These are phyloP conservation scores for Micromonas pusilla DNA, from an alignment of 139 green algal species.

Conservation along the genomic window DNA sequence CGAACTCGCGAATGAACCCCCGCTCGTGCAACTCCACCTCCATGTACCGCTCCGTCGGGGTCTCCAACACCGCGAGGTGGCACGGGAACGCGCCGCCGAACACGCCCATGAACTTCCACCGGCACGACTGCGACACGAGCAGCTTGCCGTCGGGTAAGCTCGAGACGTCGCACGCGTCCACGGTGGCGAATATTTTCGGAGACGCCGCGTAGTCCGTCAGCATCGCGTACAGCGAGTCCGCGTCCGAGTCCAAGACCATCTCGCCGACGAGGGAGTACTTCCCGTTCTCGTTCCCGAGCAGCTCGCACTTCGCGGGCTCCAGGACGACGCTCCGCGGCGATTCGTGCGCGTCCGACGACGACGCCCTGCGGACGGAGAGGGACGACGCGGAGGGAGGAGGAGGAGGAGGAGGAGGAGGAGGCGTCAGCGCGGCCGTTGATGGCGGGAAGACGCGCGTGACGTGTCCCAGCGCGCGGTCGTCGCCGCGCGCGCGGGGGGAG, in stretches of 20 bases:
- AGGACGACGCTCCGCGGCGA: not conserved
- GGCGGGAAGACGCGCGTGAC: no score
- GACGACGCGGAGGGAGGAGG: not conserved
- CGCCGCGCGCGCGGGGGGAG: no score
- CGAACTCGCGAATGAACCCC: slow-evolving; percentile 19
- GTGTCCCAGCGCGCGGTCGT: no score
- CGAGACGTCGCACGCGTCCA: not conserved
- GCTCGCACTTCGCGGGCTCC: not conserved
- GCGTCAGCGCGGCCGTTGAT: no score
- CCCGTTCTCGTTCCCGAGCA: not conserved
- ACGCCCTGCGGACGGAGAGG: no score
- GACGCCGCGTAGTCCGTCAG: slow-evolving; percentile 11
- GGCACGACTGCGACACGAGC: not conserved
- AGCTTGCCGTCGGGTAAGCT: not conserved
- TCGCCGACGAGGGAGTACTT: not conserved
- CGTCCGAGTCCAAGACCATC: not conserved
- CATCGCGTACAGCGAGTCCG: slow-evolving; percentile 9
- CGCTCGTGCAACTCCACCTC: not conserved
- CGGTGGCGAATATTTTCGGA: not conserved
- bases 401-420: no score
- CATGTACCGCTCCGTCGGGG: not conserved
- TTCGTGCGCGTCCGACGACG: no score
- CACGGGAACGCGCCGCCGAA: slow-evolving; percentile 7
- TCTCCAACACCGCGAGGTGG: slow-evolving; percentile 2
- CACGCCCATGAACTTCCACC: slow-evolving; percentile 22